Percentiles rank a stretch among this genome's conserved stretches.
These are phyloP conservation scores for Berkeleyomyces rouxiae DNA, from an alignment of 2,329 filamentous ascomycete genomes.

Conservation along the genomic window DNA sequence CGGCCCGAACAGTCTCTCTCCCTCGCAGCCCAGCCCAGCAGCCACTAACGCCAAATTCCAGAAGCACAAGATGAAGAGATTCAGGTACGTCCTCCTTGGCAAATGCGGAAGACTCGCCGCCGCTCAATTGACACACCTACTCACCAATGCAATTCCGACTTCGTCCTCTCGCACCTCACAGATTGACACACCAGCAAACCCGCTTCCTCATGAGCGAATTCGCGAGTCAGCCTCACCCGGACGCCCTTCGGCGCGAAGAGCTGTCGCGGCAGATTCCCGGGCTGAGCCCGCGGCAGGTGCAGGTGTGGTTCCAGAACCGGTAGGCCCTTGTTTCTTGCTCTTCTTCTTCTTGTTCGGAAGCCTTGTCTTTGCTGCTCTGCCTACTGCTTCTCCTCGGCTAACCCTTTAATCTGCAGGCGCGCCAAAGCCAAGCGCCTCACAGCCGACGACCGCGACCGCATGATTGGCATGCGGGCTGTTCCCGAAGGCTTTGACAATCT, in stretches of 20 bases:
- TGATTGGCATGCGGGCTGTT: slow-evolving; percentile 56
- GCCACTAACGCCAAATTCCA: slow-evolving; percentile 40
- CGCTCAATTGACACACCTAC: neutral
- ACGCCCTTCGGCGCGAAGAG: slow-evolving; percentile 76
- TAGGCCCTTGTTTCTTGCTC: slow-evolving; percentile 26
- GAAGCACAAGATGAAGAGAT: slow-evolving; percentile 59
- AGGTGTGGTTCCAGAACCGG: slow-evolving; percentile 98
- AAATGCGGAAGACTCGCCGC: neutral
- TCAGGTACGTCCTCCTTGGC: slow-evolving; percentile 38
- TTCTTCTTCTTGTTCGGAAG: slow-evolving; percentile 1
- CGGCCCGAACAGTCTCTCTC: slow-evolving; percentile 18
- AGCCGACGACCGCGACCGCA: slow-evolving; percentile 51
- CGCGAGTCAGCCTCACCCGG: slow-evolving; percentile 81
- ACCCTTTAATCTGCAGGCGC: slow-evolving; percentile 20
- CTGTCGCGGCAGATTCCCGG: slow-evolving; percentile 83
- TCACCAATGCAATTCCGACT: too few species aligned
- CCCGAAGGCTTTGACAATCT: slow-evolving; percentile 57
- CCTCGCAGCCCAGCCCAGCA: slow-evolving; percentile 25
- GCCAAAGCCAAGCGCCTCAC: slow-evolving; percentile 57
- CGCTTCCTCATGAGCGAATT: slow-evolving; percentile 96
- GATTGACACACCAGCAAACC: slow-evolving; percentile 92
- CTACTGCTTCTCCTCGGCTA: neutral
- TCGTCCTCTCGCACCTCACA: slow-evolving; percentile 21
- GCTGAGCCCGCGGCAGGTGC: slow-evolving; percentile 78
- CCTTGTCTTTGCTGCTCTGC: neutral